Evolutionary conservation across 768 basidiomycete species (phyloP).

Genomic region (Cyclocybe aegerita): DNA sequence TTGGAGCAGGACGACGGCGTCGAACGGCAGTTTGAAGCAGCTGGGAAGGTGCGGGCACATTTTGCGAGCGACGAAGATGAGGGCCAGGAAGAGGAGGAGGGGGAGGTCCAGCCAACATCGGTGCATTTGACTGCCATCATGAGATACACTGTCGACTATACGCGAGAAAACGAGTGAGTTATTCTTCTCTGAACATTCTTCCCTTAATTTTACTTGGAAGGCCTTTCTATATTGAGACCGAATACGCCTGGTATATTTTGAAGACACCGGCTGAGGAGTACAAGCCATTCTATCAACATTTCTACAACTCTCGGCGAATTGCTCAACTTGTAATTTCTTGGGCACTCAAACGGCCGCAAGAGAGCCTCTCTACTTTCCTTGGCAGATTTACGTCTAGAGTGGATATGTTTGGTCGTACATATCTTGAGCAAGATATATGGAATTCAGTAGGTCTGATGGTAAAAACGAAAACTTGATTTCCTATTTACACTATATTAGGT

Average conservation of each 20-base stretch:
- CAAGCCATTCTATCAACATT: conserved; percentile 38
- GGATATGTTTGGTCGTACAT: conserved; percentile 34
- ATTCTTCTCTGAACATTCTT: not conserved
- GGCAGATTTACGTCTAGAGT: conserved; percentile 28
- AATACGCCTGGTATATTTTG: conserved; percentile 63
- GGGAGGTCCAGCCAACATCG: conserved; percentile 33
- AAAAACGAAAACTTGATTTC: not conserved
- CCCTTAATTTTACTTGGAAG: conserved; percentile 30
- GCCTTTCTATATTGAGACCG: conserved; percentile 65
- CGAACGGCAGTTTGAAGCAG: conserved; percentile 48
- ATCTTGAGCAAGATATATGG: conserved; percentile 30
- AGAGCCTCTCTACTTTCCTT: conserved; percentile 34
- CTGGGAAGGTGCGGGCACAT: conserved; percentile 49
- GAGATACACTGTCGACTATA: conserved; percentile 51
- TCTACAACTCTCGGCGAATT: conserved; percentile 50
- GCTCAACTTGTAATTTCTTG: conserved; percentile 46
- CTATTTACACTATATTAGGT: conserved; percentile 19
- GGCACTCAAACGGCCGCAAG: conserved; percentile 27
- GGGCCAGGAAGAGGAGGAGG: conserved; percentile 52
- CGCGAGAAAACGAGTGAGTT: conserved; percentile 48
- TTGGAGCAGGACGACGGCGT: conserved; percentile 44
- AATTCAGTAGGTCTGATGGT: conserved; percentile 25
- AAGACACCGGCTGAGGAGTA: conserved; percentile 48
- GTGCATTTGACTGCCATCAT: conserved; percentile 49
- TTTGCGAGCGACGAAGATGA: conserved; percentile 60